phyloP scores from a whole-genome alignment of 495 filamentous ascomycete genomes.

The Lentithecium fluviatile region DNA sequence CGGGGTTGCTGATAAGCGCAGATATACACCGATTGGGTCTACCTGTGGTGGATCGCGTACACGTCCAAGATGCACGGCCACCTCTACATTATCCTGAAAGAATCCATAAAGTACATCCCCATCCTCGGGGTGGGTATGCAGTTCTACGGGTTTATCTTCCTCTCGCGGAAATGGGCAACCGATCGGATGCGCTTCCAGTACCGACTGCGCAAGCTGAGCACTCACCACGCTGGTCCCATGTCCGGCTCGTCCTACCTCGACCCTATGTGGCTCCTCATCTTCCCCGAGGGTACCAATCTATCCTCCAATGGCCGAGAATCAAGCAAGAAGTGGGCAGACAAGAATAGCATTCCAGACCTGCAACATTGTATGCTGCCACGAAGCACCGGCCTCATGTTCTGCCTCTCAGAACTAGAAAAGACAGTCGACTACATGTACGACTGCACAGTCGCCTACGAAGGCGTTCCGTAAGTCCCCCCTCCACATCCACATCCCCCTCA shows the following conservation, averaged over 20 bases:
- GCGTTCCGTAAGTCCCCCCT: constrained; percentile 59
- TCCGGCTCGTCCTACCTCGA: constrained; percentile 56
- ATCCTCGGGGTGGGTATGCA: constrained; percentile 75
- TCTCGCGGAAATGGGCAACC: constrained; percentile 77
- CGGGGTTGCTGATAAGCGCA: constrained; percentile 12
- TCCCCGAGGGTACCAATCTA: constrained; percentile 80
- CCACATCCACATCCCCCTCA: constrained; percentile 14
- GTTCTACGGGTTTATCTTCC: constrained; percentile 81
- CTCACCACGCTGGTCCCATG: constrained; percentile 50
- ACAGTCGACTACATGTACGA: constrained; percentile 82
- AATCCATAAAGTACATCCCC: constrained; percentile 75
- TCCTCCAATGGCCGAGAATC: constrained; percentile 61
- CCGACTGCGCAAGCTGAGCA: constrained; percentile 67
- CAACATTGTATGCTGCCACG: constrained; percentile 69
- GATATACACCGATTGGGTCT: constrained; percentile 84
- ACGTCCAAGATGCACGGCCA: constrained; percentile 75
- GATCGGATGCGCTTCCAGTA: constrained; percentile 69
- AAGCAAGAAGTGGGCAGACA: constrained; percentile 68
- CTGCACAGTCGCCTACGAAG: constrained; percentile 82
- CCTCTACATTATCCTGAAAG: constrained; percentile 81
- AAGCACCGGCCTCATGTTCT: constrained; percentile 74
- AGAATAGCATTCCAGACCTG: constrained; percentile 63
- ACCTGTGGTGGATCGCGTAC: constrained; percentile 85
- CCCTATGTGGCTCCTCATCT: constrained; percentile 85
- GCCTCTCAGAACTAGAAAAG: constrained; percentile 65